Conservation (phyloP, 257 asterid genomes). For the Penstemon eatonii region DNA sequence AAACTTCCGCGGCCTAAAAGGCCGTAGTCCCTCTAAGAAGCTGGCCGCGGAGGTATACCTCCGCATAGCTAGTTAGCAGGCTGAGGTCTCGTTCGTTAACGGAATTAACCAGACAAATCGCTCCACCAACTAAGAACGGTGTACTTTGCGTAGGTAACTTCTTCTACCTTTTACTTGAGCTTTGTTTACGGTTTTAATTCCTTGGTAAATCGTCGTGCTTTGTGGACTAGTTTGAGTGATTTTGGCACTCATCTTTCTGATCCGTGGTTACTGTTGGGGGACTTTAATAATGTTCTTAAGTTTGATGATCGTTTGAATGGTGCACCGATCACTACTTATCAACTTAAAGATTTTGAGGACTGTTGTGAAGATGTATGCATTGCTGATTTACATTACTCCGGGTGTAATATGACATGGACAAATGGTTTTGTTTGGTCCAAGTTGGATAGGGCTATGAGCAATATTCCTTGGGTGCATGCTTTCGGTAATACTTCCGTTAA, state of each 20-base stretch:
- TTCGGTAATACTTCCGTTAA: background rate
- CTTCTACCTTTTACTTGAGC: too few relatives aligned
- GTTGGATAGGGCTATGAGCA: background rate
- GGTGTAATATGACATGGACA: background rate
- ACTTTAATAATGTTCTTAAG: background rate
- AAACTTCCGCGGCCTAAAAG: too few relatives aligned
- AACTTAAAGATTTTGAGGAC: background rate
- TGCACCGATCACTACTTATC: background rate
- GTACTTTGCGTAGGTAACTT: too few relatives aligned
- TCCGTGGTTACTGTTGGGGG: background rate
- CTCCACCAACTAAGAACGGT: too few relatives aligned
- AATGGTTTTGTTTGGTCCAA: background rate
- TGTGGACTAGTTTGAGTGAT: background rate
- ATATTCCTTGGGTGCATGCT: background rate
- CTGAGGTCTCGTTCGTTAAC: too few relatives aligned
- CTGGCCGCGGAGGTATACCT: too few relatives aligned
- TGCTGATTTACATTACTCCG: background rate
- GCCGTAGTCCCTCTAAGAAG: too few relatives aligned
- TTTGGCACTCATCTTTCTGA: background rate
- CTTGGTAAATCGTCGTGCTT: too few relatives aligned
- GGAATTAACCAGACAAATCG: too few relatives aligned
- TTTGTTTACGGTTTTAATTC: too few relatives aligned
- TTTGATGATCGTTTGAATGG: background rate
- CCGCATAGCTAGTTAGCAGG: too few relatives aligned
- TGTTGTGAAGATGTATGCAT: background rate